Base-by-base conservation (phyloP, 441 rosid species). In the Euphorbia celastroides region DNA sequence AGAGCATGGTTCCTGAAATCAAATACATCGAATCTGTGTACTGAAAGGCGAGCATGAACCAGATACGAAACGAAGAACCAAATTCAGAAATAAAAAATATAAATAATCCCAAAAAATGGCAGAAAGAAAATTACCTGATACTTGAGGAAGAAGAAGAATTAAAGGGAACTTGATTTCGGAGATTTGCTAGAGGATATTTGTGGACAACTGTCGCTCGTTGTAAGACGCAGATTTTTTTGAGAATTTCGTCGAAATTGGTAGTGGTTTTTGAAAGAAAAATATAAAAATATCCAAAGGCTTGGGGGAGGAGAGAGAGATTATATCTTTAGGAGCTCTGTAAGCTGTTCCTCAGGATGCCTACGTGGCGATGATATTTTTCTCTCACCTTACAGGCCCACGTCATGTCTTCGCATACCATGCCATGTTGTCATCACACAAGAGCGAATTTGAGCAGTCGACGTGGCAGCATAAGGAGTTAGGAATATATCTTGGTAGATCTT, bases 311-410 rank as follows among this genome's bases (percentile, higher is more conserved):
- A 70, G 60, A 44, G 32, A 20, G 72, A 68, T 56, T 62, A 78
- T 76, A 86, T 88, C 92, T 93, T 93, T 90, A 76, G 69, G 75
- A 58, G 84, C 81, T 70, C 78, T 75, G 80, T 77, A 0, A 42
- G 62, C 68, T 70, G 74, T 57, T 41, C 77, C 80, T 78, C 83
- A 70, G 72, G 46, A 34, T 70, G 85, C 74, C 25, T 60, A 88
- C 92, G 92, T 93, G 98, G 86, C 98, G 71, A 71, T 79, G 92
- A 86, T 86, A 88, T 86, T 87, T 89, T 81, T 68, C 81, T 74
- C 78, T 75, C 75, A 74, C 81, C 75, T 54, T 57, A 67, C 63
- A 77, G 74, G 82, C 80, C 74, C 59, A 77, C 77, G 77, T 76
- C 74, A 67, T 75, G 79, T 51, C 80, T 52, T 48, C 78, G 67